phyloP scores from a whole-genome alignment of 257 asterid genomes.

The Mitragyna speciosa region DNA sequence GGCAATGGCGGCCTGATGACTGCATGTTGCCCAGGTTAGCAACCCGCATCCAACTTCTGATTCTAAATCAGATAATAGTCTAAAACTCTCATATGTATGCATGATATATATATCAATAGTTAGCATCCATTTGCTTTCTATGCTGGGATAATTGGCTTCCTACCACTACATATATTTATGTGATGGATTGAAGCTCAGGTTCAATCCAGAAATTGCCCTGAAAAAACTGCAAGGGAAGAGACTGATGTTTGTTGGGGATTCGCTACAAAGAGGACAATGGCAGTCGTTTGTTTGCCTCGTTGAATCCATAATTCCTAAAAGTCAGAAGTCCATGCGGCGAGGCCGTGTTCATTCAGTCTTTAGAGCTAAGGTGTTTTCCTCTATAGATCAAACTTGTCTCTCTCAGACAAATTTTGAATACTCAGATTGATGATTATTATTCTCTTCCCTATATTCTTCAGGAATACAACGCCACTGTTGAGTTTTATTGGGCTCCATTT shows the following conservation, averaged over 20 bases:
- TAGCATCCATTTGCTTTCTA: not conserved
- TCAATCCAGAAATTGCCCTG: slow-evolving; percentile 64
- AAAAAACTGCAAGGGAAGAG: slow-evolving; percentile 74
- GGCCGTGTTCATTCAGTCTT: slow-evolving; percentile 58
- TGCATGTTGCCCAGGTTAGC: slow-evolving; percentile 86
- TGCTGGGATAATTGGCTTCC: not conserved
- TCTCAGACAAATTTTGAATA: too few species aligned
- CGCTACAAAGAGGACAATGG: slow-evolving; percentile 95
- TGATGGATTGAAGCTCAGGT: slow-evolving; percentile 39
- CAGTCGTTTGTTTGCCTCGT: slow-evolving; percentile 85
- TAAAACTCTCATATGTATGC: too few species aligned
- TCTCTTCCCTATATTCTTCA: slow-evolving; percentile 6
- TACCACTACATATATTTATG: not conserved
- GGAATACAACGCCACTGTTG: slow-evolving; percentile 78
- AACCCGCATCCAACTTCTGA: not conserved
- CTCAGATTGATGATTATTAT: not conserved
- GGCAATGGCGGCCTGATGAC: slow-evolving; percentile 94
- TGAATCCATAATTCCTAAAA: slow-evolving; percentile 64
- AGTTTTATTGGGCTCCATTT: slow-evolving; percentile 94
- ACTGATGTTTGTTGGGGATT: slow-evolving; percentile 89
- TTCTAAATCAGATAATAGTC: not conserved
- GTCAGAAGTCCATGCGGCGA: slow-evolving; percentile 63
- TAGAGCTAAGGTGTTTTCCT: slow-evolving; percentile 33
- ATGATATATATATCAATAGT: too few species aligned
- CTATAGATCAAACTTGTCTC: not conserved